Evolutionary conservation across 306 rosid genomes (phyloP).

Genomic region (Quercus bicolor): DNA sequence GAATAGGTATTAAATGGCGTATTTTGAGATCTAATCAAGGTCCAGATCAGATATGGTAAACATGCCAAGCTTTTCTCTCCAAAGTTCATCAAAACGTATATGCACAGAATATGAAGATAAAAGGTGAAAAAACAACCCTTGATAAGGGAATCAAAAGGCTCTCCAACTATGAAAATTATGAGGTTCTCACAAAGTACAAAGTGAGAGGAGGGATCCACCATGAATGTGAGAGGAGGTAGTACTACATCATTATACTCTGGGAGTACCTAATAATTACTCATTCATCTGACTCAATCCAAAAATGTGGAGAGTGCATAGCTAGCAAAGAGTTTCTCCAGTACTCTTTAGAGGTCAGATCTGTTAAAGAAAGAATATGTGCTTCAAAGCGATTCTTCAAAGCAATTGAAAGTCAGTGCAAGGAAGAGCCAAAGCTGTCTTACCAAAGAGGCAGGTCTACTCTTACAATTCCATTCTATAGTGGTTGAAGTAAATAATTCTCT

Average conservation of each 20-base stretch:
- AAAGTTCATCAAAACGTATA: neutral
- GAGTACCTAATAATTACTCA: too few relatives aligned
- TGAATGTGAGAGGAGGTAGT: too few relatives aligned
- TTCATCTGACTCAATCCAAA: too few relatives aligned
- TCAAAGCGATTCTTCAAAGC: neutral
- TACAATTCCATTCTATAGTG: neutral
- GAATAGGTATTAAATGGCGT: too few relatives aligned
- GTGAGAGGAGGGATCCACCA: too few relatives aligned
- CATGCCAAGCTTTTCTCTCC: neutral
- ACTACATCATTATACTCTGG: rapidly evolving
- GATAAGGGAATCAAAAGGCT: neutral
- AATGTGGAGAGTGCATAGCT: too few relatives aligned
- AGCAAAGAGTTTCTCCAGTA: too few relatives aligned
- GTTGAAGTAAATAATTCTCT: neutral
- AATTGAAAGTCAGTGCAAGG: neutral
- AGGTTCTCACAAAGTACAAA: too few relatives aligned
- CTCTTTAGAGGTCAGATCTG: neutral
- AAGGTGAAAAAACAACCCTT: neutral
- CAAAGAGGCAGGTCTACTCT: neutral
- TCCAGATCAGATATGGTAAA: neutral
- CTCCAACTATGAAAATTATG: neutral
- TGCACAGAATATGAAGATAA: neutral
- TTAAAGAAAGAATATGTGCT: neutral
- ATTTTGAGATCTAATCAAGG: too few relatives aligned
- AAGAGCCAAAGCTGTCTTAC: neutral